phyloP scores from a whole-genome alignment of 352 stramenopile species.

The Globisporangium uncinulatum region DNA sequence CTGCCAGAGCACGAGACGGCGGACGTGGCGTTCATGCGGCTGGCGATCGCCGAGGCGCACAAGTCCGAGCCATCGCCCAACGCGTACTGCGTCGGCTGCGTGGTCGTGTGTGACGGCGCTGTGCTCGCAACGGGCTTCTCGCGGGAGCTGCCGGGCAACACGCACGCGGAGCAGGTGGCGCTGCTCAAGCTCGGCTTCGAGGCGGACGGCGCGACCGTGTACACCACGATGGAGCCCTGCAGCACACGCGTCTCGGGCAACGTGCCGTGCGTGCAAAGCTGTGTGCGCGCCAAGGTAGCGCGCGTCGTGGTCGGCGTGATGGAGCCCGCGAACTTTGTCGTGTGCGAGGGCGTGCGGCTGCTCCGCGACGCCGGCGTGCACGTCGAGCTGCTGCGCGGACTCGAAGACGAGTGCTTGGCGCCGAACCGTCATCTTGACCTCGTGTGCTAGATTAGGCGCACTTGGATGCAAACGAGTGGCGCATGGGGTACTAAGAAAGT shows the following conservation, averaged over 20 bases:
- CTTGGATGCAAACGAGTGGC: too few species aligned
- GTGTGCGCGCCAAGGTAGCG: constrained; percentile 52
- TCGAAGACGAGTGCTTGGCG: constrained; percentile 70
- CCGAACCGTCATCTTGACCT: constrained; percentile 72
- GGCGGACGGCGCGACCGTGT: constrained; percentile 62
- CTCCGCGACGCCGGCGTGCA: constrained; percentile 61
- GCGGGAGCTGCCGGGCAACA: constrained; percentile 84
- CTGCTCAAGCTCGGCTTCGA: constrained; percentile 76
- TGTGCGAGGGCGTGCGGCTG: constrained; percentile 72
- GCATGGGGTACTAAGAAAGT: neutral
- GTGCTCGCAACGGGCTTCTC: constrained; percentile 77
- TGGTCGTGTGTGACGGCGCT: constrained; percentile 50
- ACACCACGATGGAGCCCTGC: constrained; percentile 90
- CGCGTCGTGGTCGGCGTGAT: constrained; percentile 81
- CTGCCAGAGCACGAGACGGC: neutral
- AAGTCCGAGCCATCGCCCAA: constrained; percentile 64
- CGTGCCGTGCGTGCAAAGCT: constrained; percentile 74
- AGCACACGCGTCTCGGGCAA: constrained; percentile 84
- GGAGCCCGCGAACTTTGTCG: constrained; percentile 86
- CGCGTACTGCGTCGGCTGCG: constrained; percentile 80
- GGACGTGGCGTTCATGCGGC: constrained; percentile 61
- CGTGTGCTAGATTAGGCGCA: constrained; percentile 25
- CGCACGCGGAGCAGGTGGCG: constrained; percentile 84
- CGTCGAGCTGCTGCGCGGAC: constrained; percentile 62
- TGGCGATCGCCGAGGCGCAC: constrained; percentile 77